Conservation (phyloP, 495 filamentous ascomycete genomes). For the Lepraria neglecta region DNA sequence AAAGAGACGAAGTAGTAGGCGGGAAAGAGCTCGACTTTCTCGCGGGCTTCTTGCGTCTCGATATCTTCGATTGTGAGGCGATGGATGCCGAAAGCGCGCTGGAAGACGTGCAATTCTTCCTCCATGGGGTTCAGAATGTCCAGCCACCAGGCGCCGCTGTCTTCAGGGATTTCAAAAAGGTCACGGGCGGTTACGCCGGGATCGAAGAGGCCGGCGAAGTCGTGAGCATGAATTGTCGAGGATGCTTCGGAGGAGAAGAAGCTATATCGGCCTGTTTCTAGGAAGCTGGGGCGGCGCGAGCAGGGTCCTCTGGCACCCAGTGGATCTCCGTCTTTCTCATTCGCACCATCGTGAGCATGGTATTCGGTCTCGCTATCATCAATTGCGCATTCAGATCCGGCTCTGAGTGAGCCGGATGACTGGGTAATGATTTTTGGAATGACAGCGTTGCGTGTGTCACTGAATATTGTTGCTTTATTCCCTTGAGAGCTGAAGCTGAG, state of each 20-base stretch:
- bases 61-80: conserved; percentile 94
- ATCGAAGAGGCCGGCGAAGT: conserved; percentile 78
- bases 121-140: conserved; percentile 87
- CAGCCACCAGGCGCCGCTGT: conserved; percentile 85
- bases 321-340: conserved; percentile 29
- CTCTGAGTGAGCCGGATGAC: conserved; percentile 27
- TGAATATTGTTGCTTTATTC: conserved; percentile 51
- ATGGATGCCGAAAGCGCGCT: conserved; percentile 86
- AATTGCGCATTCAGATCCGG: conserved; percentile 16
- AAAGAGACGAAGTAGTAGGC: conserved; percentile 98
- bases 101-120: conserved; percentile 81
- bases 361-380: conserved; percentile 16
- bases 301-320: conserved; percentile 24
- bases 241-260: conserved; percentile 95
- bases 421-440: conserved; percentile 35
- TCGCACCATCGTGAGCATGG: conserved; percentile 23
- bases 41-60: conserved; percentile 82
- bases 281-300: conserved; percentile 29
- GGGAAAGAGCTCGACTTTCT: conserved; percentile 97
- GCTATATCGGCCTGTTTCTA: conserved; percentile 69
- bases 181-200: conserved; percentile 84
- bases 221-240: conserved; percentile 80
- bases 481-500: conserved; percentile 49
- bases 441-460: conserved; percentile 49
- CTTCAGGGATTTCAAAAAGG: conserved; percentile 72